Base-by-base conservation (phyloP, 768 basidiomycete species). In the Trametes sanguinea region DNA sequence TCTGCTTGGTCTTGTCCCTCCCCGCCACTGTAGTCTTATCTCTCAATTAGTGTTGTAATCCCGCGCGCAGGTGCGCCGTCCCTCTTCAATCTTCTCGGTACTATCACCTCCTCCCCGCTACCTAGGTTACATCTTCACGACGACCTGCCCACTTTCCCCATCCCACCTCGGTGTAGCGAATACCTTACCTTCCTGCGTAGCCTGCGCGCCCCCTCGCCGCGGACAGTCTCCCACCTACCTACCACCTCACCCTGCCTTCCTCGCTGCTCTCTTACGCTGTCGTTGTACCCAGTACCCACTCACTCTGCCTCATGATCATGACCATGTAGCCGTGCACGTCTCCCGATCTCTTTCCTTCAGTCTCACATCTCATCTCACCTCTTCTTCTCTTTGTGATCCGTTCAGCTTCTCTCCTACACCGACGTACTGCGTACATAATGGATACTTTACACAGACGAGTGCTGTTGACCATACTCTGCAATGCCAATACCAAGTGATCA, bases 181-280 rank as follows among this genome's bases (percentile, higher is more conserved):
- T 65, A 62, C 61, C 33, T 62, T 63, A 63, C 61, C 27, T 22
- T 46, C 57, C 39, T 37, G 30, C 50, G 14, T 29, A 59, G 51
- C 27, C 29, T 42, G 22, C 50, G 45, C 42, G 6, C 22, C 16
- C 45, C 7, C 48, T 30, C 32, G 22, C 57, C 39, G 55, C 63
- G 61, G 66, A 67, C 66, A 54, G 61, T 64, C 48, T 6, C 22
- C 22, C 22, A 22, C 22, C 6, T 37, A 37, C 11, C 35, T 37
- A 35, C 57, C 56, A 29, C 8, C 50, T 37, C 5, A 14, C 42
- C 47, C 27, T 60, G 40, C 53, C 58, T 52, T 60, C 48, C 57
- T 63, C 57, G 57, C 42, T 63, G 66, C 63, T 67, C 57, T 67
- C 63, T 60, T 64, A 45, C 54, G 66, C 66, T 67, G 62, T 67